These are phyloP conservation scores for Vitis amurensis DNA, from an alignment of 164 flowering plant genomes.

Conservation along the genomic window DNA sequence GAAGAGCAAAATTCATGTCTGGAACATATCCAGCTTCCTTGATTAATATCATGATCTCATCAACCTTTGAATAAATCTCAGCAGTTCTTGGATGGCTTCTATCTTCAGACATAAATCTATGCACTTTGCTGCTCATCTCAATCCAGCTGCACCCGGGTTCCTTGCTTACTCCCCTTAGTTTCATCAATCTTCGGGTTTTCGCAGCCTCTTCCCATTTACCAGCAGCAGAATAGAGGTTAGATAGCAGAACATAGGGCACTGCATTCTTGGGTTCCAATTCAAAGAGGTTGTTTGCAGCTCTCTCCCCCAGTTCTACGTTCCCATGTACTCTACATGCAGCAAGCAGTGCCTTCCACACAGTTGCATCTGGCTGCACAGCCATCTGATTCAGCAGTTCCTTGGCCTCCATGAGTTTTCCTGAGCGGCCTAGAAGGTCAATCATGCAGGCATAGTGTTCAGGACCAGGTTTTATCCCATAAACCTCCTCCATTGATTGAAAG, in stretches of 20 bases:
- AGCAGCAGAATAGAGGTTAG: conserved; percentile 74
- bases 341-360: conserved; percentile 85
- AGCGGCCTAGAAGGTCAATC: conserved; percentile 79
- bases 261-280: conserved; percentile 68
- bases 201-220: conserved; percentile 74
- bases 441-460: conserved; percentile 82
- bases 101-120: conserved; percentile 72
- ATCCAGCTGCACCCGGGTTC: conserved; percentile 93
- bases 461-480: conserved; percentile 66
- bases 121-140: conserved; percentile 59
- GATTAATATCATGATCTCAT: conserved; percentile 58
- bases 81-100: conserved; percentile 49
- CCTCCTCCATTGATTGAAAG: conserved; percentile 61
- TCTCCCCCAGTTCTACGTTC: conserved; percentile 59
- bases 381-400: conserved; percentile 53
- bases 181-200: conserved; percentile 59
- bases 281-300: conserved; percentile 68
- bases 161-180: conserved; percentile 56
- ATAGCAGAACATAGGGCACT: conserved; percentile 66
- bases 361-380: conserved; percentile 65
- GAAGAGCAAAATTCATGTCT: conserved; percentile 68
- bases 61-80: conserved; percentile 66
- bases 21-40: conserved; percentile 81
- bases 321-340: conserved; percentile 67
- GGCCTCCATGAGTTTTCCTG: conserved; percentile 71